A percentile compares a stretch with the other conserved stretches of the same genome.
Conservation (phyloP, 2,329 filamentous ascomycete genomes). For the Penicillium sp. region DNA sequence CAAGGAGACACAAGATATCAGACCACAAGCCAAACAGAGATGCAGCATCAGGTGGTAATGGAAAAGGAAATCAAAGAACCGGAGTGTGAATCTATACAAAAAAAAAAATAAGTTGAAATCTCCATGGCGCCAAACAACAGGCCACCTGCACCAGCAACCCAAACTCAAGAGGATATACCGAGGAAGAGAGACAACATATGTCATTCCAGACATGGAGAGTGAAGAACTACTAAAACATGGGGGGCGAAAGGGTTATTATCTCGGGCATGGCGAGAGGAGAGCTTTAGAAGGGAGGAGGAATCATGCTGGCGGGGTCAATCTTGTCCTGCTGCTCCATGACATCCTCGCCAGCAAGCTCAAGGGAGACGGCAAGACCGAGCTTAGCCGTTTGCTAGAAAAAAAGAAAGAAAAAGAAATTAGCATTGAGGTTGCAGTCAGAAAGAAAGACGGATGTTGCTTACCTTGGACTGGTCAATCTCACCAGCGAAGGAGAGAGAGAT, state of each 20-base stretch:
- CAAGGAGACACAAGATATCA: slow-evolving; percentile 16
- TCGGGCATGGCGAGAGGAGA: slow-evolving; percentile 13
- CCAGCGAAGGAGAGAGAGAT: slow-evolving; percentile 93
- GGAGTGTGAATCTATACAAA: slow-evolving; percentile 40
- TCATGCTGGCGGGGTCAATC: slow-evolving; percentile 42
- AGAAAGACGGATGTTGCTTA: slow-evolving; percentile 50
- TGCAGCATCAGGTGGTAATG: slow-evolving; percentile 25
- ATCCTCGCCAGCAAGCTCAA: slow-evolving; percentile 81
- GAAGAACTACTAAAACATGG: slow-evolving; percentile 48
- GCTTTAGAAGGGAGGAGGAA: slow-evolving; percentile 51
- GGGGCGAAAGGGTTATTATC: slow-evolving; percentile 31
- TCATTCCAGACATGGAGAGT: slow-evolving; percentile 32
- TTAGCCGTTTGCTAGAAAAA: slow-evolving; percentile 78
- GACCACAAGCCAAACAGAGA: slow-evolving; percentile 19
- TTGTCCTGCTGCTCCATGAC: slow-evolving; percentile 79
- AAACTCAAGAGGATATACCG: slow-evolving; percentile 32
- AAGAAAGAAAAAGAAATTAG: slow-evolving; percentile 5
- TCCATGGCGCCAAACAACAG: slow-evolving; percentile 40
- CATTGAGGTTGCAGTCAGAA: background rate
- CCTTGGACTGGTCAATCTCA: slow-evolving; percentile 93
- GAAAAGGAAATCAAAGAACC: slow-evolving; percentile 24
- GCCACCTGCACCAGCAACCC: slow-evolving; percentile 35
- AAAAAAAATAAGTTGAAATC: slow-evolving; percentile 26
- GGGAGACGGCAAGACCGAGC: slow-evolving; percentile 88
- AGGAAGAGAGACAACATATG: slow-evolving; percentile 32